These are phyloP conservation scores for Colletotrichum zoysiae DNA, from an alignment of 2,329 filamentous ascomycete species.

Conservation along the genomic window DNA sequence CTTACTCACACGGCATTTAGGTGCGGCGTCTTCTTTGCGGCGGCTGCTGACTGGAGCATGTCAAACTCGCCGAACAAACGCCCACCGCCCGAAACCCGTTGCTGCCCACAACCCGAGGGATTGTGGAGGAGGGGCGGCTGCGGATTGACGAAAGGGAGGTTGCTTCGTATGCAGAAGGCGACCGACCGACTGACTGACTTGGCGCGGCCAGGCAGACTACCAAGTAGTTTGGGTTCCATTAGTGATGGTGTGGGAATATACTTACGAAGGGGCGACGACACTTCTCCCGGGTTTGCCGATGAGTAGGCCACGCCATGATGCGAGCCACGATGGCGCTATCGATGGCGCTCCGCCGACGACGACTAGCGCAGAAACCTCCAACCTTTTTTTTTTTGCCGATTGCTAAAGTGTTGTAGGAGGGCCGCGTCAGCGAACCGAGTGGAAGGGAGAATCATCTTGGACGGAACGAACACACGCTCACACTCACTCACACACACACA, in stretches of 20 bases:
- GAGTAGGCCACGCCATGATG: slow-evolving; percentile 36
- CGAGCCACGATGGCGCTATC: slow-evolving; percentile 38
- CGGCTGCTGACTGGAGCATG: not conserved
- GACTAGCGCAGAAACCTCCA: slow-evolving; percentile 22
- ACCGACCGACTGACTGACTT: not conserved
- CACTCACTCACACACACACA: not conserved
- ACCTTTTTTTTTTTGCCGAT: not conserved
- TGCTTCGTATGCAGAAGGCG: not conserved
- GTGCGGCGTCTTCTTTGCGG: slow-evolving; percentile 9
- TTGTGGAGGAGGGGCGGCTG: not conserved
- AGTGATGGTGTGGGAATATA: slow-evolving; percentile 3
- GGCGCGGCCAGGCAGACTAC: not conserved
- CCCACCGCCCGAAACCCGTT: slow-evolving; percentile 12
- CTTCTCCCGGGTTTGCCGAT: slow-evolving; percentile 35
- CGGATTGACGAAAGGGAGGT: not conserved
- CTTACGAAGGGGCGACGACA: slow-evolving; percentile 7
- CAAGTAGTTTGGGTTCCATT: not conserved
- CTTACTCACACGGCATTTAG: slow-evolving; percentile 25
- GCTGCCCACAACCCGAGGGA: slow-evolving; percentile 32
- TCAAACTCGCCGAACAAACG: not conserved
- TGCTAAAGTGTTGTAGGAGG: slow-evolving; percentile 20
- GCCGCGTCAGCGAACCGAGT: slow-evolving; percentile 37
- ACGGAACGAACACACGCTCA: not conserved
- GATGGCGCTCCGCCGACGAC: slow-evolving; percentile 27
- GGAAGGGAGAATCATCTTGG: slow-evolving; percentile 4